Conservation (phyloP, 805 yeast genomes). For the Yamadazyma akitaensis region DNA sequence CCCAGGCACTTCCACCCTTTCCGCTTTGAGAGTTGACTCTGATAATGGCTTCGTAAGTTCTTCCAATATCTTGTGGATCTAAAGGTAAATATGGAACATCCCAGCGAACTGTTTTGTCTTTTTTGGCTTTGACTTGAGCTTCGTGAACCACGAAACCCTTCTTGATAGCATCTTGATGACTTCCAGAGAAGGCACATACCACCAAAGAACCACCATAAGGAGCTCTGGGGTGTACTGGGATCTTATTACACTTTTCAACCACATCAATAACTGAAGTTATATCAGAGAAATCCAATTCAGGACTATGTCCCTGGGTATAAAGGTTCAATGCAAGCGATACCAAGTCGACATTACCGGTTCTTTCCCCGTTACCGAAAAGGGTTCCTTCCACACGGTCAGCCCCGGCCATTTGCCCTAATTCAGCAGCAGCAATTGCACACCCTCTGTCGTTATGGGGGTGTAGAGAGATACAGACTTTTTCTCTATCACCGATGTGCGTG, state of each 20-base stretch:
- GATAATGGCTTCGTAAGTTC: slow-evolving; percentile 89
- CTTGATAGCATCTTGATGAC: slow-evolving; percentile 88
- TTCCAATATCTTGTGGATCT: slow-evolving; percentile 81
- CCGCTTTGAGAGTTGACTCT: slow-evolving; percentile 87
- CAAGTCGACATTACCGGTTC: slow-evolving; percentile 83
- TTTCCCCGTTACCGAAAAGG: slow-evolving; percentile 81
- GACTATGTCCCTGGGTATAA: slow-evolving; percentile 75
- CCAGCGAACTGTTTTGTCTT: slow-evolving; percentile 48
- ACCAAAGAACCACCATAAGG: slow-evolving; percentile 83
- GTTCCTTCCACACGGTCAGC: slow-evolving; percentile 90
- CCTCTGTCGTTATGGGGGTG: slow-evolving; percentile 88
- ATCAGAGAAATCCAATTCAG: slow-evolving; percentile 69
- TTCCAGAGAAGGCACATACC: slow-evolving; percentile 79
- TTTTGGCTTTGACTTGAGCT: slow-evolving; percentile 32
- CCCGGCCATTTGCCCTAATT: slow-evolving; percentile 76
- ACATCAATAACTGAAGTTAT: slow-evolving; percentile 63
- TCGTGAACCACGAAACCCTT: slow-evolving; percentile 63
- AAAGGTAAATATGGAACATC: slow-evolving; percentile 77
- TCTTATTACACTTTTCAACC: slow-evolving; percentile 77
- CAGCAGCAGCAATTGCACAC: slow-evolving; percentile 87
- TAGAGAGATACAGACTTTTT: slow-evolving; percentile 67
- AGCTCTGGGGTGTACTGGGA: slow-evolving; percentile 74
- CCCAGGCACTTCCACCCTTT: slow-evolving; percentile 90
- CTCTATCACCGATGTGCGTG: slow-evolving; percentile 59
- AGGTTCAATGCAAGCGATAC: slow-evolving; percentile 75